These are phyloP conservation scores for Lactarius pseudohatsudake DNA, from an alignment of 768 basidiomycete species.

Conservation along the genomic window DNA sequence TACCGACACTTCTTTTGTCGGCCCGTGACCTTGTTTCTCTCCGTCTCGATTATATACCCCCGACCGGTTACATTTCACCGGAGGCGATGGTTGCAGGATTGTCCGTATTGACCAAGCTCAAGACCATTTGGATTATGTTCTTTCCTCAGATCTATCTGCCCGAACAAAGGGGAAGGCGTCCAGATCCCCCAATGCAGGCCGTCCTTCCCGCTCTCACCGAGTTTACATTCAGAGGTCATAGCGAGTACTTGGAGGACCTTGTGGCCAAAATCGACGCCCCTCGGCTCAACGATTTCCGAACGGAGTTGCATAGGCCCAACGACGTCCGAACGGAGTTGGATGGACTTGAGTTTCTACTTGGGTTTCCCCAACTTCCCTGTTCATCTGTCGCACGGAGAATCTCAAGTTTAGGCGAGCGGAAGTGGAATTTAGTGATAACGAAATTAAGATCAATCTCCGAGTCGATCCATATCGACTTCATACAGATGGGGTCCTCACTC, in stretches of 20 bases:
- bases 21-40: neutral
- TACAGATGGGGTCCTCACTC: too few species aligned
- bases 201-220: neutral
- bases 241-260: constrained; percentile 5
- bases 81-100: neutral
- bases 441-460: too few species aligned
- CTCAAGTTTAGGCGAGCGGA: neutral
- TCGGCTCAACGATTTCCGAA: neutral
- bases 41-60: neutral
- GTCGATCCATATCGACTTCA: too few species aligned
- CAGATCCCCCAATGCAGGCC: neutral
- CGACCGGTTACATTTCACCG: neutral
- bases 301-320: neutral
- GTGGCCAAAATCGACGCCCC: neutral
- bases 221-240: neutral
- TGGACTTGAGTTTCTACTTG: neutral
- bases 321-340: neutral
- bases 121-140: neutral
- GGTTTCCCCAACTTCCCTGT: neutral
- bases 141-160: neutral
- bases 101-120: neutral
- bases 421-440: neutral
- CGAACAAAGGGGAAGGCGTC: neutral
- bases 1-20: neutral
- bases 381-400: neutral